Conservation (phyloP, 306 rosid genomes). For the Castanea sativa region DNA sequence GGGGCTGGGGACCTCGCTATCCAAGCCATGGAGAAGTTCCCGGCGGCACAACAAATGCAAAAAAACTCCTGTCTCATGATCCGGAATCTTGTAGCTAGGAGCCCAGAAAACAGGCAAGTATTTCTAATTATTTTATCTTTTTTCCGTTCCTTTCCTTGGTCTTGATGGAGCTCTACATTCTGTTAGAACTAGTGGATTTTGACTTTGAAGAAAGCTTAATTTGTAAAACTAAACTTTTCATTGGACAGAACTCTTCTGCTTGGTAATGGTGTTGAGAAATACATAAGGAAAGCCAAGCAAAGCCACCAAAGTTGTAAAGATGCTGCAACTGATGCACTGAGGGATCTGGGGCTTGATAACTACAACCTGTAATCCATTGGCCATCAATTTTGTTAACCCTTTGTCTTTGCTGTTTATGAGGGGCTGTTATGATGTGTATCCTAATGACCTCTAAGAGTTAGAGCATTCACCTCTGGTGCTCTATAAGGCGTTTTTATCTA, state of each 20-base stretch:
- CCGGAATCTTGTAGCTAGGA: conserved; percentile 80
- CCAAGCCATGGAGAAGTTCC: conserved; percentile 83
- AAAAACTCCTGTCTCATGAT: conserved; percentile 85
- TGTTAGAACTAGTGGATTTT: not conserved
- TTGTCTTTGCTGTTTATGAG: not conserved
- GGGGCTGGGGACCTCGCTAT: conserved; percentile 92
- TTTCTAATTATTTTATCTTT: not conserved
- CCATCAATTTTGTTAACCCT: not conserved
- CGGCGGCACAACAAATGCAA: conserved; percentile 83
- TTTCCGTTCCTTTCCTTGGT: not conserved
- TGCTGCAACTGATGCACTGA: conserved; percentile 85
- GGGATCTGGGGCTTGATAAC: conserved; percentile 83
- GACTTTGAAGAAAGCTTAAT: not conserved
- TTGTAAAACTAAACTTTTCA: not conserved
- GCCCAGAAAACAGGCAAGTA: conserved; percentile 75
- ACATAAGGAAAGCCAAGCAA: conserved; percentile 75
- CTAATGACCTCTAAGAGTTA: not conserved
- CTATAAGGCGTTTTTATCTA: no score
- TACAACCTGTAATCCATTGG: conserved; percentile 50
- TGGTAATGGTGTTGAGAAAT: conserved; percentile 67
- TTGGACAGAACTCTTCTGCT: conserved; percentile 66
- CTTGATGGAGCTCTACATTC: not conserved
- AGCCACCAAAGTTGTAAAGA: conserved; percentile 71
- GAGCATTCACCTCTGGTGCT: no score
- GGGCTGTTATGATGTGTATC: not conserved